phyloP scores from a whole-genome alignment of 2,329 filamentous ascomycete species.

The Pseudonectria buxi region DNA sequence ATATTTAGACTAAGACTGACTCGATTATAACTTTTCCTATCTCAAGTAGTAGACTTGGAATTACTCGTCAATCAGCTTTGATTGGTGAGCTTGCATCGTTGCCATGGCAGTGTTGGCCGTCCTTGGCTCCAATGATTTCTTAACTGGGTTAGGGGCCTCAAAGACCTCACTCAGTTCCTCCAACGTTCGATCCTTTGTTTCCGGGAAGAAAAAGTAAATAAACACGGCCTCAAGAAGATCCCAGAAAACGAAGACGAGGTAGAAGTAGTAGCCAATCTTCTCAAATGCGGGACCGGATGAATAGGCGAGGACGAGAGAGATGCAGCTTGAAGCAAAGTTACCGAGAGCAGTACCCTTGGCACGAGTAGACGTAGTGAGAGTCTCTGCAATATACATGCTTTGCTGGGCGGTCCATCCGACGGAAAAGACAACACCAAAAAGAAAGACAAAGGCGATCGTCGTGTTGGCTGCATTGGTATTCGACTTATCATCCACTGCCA shows the following conservation, averaged over 20 bases:
- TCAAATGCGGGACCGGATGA: constrained; percentile 36
- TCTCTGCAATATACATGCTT: constrained; percentile 43
- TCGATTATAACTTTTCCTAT: too few relatives aligned
- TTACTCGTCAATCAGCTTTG: too few relatives aligned
- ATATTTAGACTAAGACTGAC: too few relatives aligned
- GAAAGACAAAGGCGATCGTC: constrained; percentile 42
- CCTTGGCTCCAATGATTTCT: not conserved
- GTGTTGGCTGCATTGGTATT: constrained; percentile 34
- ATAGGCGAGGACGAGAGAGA: constrained; percentile 37
- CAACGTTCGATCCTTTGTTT: constrained; percentile 38
- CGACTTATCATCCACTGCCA: constrained; percentile 29
- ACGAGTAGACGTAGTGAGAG: constrained; percentile 36
- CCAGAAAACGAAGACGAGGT: constrained; percentile 40
- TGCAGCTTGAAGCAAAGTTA: constrained; percentile 33
- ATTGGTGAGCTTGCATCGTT: not conserved
- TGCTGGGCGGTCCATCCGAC: constrained; percentile 45
- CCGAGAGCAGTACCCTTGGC: constrained; percentile 39
- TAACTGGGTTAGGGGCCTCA: constrained; percentile 13
- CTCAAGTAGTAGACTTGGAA: too few relatives aligned
- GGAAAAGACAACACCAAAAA: constrained; percentile 44
- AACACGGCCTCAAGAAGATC: constrained; percentile 34
- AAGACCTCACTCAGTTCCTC: constrained; percentile 24
- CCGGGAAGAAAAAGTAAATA: constrained; percentile 45
- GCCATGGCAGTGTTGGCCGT: not conserved
- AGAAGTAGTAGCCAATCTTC: constrained; percentile 38